Conservation (phyloP, 2,329 filamentous ascomycete genomes). For the Seiridium cupressi region DNA sequence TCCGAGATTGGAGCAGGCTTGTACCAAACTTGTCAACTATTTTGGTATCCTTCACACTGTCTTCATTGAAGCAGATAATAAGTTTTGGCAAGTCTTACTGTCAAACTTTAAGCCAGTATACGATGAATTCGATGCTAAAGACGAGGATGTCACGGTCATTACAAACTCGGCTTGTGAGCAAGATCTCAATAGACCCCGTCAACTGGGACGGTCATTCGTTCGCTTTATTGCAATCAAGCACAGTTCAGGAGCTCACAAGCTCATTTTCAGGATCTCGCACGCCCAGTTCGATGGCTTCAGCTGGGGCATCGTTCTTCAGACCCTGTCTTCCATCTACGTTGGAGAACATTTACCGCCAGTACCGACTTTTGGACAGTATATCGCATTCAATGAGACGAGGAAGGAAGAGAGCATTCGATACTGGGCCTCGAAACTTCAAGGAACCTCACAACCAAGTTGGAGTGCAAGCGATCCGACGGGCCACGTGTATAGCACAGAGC, state of each 20-base stretch:
- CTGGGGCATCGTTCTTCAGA: not conserved
- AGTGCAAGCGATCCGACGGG: not conserved
- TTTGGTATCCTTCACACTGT: conserved; percentile 2
- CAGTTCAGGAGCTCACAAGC: not conserved
- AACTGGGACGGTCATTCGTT: conserved; percentile 2
- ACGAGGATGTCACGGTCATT: not conserved
- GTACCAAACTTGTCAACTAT: not conserved
- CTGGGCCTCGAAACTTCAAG: not conserved
- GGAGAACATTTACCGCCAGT: not conserved
- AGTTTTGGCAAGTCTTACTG: conserved; percentile 2
- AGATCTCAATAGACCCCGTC: not conserved
- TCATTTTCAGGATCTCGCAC: conserved; percentile 4
- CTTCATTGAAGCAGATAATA: not conserved
- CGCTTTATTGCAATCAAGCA: conserved; percentile 1
- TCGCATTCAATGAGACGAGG: not conserved
- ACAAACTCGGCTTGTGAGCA: not conserved
- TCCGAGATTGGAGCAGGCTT: not conserved
- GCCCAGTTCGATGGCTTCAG: conserved; percentile 7
- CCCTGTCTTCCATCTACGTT: conserved; percentile 1
- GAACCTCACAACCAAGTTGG: not conserved
- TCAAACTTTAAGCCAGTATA: not conserved
- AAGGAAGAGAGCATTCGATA: not conserved
- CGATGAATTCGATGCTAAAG: not conserved
- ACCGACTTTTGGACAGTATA: conserved; percentile 2
- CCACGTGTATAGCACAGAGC: not conserved